phyloP scores from a whole-genome alignment of 495 filamentous ascomycete species.

The Talaromyces trachyspermus region DNA sequence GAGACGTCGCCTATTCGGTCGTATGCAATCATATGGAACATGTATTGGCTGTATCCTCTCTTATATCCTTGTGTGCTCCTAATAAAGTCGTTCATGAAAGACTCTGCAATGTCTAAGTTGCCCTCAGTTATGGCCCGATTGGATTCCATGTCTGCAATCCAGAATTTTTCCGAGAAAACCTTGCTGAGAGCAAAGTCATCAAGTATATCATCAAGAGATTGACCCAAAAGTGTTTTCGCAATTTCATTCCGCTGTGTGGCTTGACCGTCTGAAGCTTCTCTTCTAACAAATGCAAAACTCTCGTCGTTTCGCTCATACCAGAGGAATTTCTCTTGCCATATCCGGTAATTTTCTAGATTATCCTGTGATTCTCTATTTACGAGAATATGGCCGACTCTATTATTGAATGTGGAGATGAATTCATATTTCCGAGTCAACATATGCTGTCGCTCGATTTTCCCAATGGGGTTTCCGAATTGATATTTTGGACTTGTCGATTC shows the following conservation, averaged over 20 bases:
- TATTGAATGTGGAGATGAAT: conserved; percentile 1
- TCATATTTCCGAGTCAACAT: conserved; percentile 2
- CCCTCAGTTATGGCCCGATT: conserved; percentile 13
- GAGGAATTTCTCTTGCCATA: not conserved
- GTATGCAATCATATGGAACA: conserved; percentile 18
- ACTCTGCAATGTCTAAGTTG: conserved; percentile 12
- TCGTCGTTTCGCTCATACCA: conserved; percentile 3
- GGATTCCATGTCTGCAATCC: conserved; percentile 7
- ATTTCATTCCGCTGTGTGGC: not conserved
- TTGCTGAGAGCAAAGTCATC: not conserved
- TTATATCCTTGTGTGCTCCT: conserved; percentile 2
- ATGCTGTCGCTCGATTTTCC: conserved; percentile 2
- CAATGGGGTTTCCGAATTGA: not conserved
- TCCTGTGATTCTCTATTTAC: not conserved
- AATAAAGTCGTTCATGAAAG: conserved; percentile 10
- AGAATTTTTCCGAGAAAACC: conserved; percentile 1
- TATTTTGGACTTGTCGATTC: not conserved
- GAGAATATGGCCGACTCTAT: not conserved
- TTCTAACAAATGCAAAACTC: not conserved
- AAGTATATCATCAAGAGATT: conserved; percentile 1
- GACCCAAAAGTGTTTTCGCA: not conserved
- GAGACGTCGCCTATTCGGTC: conserved; percentile 13
- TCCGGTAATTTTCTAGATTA: not conserved
- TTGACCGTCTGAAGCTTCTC: not conserved
- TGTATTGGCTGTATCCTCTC: conserved; percentile 10